A percentile compares a stretch with the other conserved stretches of the same genome.
These are phyloP conservation scores for Rhizophora apiculata DNA, from an alignment of 345 rosid genomes.

Conservation along the genomic window DNA sequence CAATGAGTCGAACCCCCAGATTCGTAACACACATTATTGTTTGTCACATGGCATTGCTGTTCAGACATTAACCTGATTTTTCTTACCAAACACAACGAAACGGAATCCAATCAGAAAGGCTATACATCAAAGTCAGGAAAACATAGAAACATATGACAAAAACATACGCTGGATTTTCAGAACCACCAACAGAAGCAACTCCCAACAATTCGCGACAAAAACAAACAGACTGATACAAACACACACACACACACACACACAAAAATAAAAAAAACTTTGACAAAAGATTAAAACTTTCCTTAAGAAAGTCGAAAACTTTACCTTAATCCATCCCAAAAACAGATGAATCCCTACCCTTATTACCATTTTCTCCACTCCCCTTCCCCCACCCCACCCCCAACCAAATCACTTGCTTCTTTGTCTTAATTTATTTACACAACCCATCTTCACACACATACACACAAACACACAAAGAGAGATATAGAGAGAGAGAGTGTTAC, in stretches of 20 bases:
- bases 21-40: too few relatives aligned
- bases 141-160: too few relatives aligned
- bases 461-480: background rate
- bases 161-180: too few relatives aligned
- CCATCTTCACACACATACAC: background rate
- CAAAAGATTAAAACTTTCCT: background rate
- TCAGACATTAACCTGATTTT: too few relatives aligned
- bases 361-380: background rate
- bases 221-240: background rate
- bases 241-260: background rate
- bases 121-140: too few relatives aligned
- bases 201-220: background rate
- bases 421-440: background rate
- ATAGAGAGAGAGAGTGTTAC: slow-evolving; percentile 26
- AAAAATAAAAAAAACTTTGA: background rate
- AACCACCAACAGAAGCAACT: too few relatives aligned
- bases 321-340: background rate
- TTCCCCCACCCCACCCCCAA: too few relatives aligned
- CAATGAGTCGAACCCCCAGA: too few relatives aligned
- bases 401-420: background rate
- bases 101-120: too few relatives aligned
- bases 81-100: too few relatives aligned
- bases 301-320: background rate
- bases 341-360: background rate
- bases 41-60: too few relatives aligned